phyloP scores from a whole-genome alignment of 208 protist genomes.

The Porcisia deanei region DNA sequence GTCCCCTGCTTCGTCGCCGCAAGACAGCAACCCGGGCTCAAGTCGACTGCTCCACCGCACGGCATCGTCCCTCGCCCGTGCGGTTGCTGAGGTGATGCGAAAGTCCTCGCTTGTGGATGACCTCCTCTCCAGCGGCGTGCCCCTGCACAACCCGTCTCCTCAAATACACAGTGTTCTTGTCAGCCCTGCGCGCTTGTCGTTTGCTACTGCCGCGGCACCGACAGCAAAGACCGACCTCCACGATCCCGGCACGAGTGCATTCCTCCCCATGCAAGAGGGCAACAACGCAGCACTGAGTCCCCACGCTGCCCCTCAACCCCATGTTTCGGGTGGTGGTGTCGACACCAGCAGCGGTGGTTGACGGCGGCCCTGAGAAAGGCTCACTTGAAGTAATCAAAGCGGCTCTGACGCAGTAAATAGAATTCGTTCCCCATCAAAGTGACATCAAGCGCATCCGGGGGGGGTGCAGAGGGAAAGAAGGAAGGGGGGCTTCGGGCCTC shows the following conservation, averaged over 20 bases:
- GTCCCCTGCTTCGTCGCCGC: background rate
- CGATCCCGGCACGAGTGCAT: background rate
- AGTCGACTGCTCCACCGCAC: constrained; percentile 1
- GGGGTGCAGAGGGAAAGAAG: no score
- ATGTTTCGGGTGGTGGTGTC: background rate
- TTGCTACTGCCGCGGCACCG: background rate
- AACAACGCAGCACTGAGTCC: background rate
- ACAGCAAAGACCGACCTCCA: background rate
- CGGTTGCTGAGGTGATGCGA: background rate
- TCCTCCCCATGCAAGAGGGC: background rate
- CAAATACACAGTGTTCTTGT: background rate
- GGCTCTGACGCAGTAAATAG: background rate
- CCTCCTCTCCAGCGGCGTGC: background rate
- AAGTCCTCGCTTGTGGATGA: background rate
- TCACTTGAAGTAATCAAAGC: background rate
- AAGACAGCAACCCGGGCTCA: background rate
- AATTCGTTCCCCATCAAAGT: background rate
- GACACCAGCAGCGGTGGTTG: background rate
- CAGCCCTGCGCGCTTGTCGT: background rate
- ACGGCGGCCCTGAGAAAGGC: background rate
- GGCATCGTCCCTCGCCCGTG: constrained; percentile 9
- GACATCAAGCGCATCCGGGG: background rate
- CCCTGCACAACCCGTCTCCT: constrained; percentile 2
- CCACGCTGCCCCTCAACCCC: background rate
- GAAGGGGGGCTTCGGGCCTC: background rate